Evolutionary conservation across 2,329 filamentous ascomycete genomes (phyloP).

Genomic region (Fusarium mexicanum): DNA sequence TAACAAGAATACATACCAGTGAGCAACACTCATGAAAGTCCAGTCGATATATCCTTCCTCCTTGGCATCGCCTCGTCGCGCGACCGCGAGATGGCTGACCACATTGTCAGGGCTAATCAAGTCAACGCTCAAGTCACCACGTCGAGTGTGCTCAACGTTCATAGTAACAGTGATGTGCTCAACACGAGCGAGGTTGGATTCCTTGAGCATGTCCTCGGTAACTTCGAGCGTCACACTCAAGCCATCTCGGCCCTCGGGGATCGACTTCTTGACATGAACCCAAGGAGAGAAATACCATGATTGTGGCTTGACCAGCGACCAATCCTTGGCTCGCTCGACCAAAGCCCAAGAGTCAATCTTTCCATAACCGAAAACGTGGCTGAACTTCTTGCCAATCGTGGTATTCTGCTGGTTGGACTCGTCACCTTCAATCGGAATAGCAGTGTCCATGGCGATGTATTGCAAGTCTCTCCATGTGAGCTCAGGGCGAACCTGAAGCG

Average conservation of each 20-base stretch:
- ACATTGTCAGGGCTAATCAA: slow-evolving; percentile 84
- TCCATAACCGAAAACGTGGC: slow-evolving; percentile 94
- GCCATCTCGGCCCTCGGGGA: slow-evolving; percentile 86
- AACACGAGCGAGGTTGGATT: slow-evolving; percentile 84
- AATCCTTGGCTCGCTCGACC: slow-evolving; percentile 85
- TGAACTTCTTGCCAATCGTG: slow-evolving; percentile 83
- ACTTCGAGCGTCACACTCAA: slow-evolving; percentile 84
- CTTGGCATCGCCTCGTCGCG: slow-evolving; percentile 74
- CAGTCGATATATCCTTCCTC: slow-evolving; percentile 84
- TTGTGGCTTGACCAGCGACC: slow-evolving; percentile 91
- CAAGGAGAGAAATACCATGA: slow-evolving; percentile 95
- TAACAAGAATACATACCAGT: slow-evolving; percentile 72
- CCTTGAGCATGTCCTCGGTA: slow-evolving; percentile 80
- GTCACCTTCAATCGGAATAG: slow-evolving; percentile 78
- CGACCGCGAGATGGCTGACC: slow-evolving; percentile 82
- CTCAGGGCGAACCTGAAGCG: slow-evolving; percentile 84
- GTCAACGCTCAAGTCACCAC: slow-evolving; percentile 93
- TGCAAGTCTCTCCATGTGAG: slow-evolving; percentile 95
- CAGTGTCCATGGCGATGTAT: slow-evolving; percentile 86
- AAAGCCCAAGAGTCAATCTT: slow-evolving; percentile 90
- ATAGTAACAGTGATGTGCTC: slow-evolving; percentile 98
- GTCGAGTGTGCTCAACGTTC: slow-evolving; percentile 88
- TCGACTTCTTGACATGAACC: slow-evolving; percentile 85
- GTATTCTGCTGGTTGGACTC: slow-evolving; percentile 83
- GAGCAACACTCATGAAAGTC: slow-evolving; percentile 99